Evolutionary conservation across 176 grass and related monocot genomes (phyloP).

Genomic region (Avena sativa): DNA sequence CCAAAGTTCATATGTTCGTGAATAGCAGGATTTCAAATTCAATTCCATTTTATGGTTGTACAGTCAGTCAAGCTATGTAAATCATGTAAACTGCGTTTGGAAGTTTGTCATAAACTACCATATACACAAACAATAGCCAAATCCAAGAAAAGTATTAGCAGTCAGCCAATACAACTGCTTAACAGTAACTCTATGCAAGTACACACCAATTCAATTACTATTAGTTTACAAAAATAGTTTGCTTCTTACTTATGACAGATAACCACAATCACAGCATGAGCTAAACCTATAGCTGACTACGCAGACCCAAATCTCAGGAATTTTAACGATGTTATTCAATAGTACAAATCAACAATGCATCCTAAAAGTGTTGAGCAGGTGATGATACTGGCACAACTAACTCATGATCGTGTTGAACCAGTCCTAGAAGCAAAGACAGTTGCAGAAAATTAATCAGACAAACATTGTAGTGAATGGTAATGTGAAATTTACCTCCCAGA

Average conservation of each 20-base stretch:
- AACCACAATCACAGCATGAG: neutral
- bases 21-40: conserved; percentile 1
- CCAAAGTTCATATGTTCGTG: neutral
- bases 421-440: neutral
- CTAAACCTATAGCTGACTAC: neutral
- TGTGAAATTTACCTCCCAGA: conserved; percentile 41
- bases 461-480: neutral
- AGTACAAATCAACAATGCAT: neutral
- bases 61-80: neutral
- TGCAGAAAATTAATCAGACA: conserved; percentile 21
- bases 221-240: neutral
- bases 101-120: conserved; percentile 4
- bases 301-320: conserved; percentile 11
- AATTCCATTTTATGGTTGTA: neutral
- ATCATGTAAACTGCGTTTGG: neutral
- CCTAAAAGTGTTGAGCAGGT: neutral
- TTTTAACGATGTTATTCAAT: neutral
- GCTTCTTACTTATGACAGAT: neutral
- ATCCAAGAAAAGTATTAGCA: neutral
- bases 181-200: neutral
- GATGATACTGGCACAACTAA: conserved; percentile 5
- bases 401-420: neutral
- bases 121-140: neutral
- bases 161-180: conserved; percentile 6
- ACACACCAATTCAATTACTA: neutral